Evolutionary conservation across 1,139 yeast species (phyloP).

Genomic region (Taiozyma sp.): DNA sequence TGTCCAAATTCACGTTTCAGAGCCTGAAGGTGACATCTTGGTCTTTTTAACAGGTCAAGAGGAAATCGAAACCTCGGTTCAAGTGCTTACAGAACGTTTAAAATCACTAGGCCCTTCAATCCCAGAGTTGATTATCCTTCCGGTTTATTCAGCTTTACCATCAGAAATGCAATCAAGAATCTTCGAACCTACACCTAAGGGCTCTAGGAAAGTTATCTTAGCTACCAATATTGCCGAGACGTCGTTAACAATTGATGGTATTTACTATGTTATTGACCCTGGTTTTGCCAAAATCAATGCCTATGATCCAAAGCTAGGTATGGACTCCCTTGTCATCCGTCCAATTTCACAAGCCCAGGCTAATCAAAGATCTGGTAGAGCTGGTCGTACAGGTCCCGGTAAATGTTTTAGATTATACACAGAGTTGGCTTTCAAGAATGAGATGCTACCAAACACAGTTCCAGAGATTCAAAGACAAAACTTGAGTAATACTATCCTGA

Average conservation of each 20-base stretch:
- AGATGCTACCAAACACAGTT: slow-evolving; percentile 77
- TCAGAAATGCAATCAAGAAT: slow-evolving; percentile 75
- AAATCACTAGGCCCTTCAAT: slow-evolving; percentile 59
- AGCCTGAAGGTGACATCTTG: slow-evolving; percentile 73
- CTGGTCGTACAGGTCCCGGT: slow-evolving; percentile 96
- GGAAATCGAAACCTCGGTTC: slow-evolving; percentile 88
- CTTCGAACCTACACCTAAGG: slow-evolving; percentile 82
- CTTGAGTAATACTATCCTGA: slow-evolving; percentile 73
- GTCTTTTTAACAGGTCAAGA: slow-evolving; percentile 90
- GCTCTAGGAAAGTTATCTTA: slow-evolving; percentile 77
- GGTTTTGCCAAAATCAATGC: slow-evolving; percentile 89
- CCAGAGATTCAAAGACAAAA: slow-evolving; percentile 96
- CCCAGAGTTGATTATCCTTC: slow-evolving; percentile 70
- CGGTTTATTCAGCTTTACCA: slow-evolving; percentile 89
- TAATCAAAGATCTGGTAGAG: slow-evolving; percentile 93
- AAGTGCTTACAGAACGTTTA: slow-evolving; percentile 60
- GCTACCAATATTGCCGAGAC: slow-evolving; percentile 98
- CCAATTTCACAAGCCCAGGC: slow-evolving; percentile 95
- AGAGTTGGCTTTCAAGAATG: slow-evolving; percentile 76
- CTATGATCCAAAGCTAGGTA: slow-evolving; percentile 79
- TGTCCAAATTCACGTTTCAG: slow-evolving; percentile 74
- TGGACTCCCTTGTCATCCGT: slow-evolving; percentile 81
- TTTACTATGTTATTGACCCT: slow-evolving; percentile 83
- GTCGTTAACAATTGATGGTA: slow-evolving; percentile 90
- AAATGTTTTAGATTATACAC: slow-evolving; percentile 88